Evolutionary conservation across 768 basidiomycete species (phyloP).

Genomic region (Lentinus tigrinus): DNA sequence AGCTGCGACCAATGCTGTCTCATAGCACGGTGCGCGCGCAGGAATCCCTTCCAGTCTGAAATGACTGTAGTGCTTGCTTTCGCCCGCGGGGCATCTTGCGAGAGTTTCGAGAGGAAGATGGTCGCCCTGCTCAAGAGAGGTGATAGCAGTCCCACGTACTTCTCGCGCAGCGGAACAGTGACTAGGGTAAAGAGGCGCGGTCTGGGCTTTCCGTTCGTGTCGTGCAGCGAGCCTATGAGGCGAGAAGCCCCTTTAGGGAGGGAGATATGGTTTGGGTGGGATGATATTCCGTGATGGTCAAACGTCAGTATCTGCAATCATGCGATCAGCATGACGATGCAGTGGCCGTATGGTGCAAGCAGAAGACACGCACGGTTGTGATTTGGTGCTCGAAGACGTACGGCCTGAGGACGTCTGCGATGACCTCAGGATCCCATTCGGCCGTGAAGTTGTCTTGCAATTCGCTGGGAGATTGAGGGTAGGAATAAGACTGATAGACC

Average conservation of each 20-base stretch:
- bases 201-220: conserved; percentile 27
- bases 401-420: conserved; percentile 56
- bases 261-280: conserved; percentile 84
- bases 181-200: conserved; percentile 56
- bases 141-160: conserved; percentile 62
- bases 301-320: conserved; percentile 77
- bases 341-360: not conserved
- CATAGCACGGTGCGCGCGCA: conserved; percentile 66
- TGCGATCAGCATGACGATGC: not conserved
- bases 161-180: conserved; percentile 52
- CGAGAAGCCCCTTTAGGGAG: conserved; percentile 55
- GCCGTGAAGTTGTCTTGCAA: conserved; percentile 74
- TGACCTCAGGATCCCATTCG: conserved; percentile 59
- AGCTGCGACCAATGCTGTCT: conserved; percentile 70
- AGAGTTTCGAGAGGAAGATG: conserved; percentile 22
- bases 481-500: not conserved
- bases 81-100: conserved; percentile 4
- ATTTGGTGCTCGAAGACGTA: conserved; percentile 62
- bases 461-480: conserved; percentile 40
- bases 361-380: conserved; percentile 45
- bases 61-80: conserved; percentile 44
- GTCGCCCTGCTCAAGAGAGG: conserved; percentile 50
- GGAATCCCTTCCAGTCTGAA: conserved; percentile 56
- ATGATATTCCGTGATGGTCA: conserved; percentile 73
- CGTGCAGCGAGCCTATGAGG: conserved; percentile 32